These are phyloP conservation scores for Sambucus nigra DNA, from an alignment of 129 eudicot species.

Conservation along the genomic window DNA sequence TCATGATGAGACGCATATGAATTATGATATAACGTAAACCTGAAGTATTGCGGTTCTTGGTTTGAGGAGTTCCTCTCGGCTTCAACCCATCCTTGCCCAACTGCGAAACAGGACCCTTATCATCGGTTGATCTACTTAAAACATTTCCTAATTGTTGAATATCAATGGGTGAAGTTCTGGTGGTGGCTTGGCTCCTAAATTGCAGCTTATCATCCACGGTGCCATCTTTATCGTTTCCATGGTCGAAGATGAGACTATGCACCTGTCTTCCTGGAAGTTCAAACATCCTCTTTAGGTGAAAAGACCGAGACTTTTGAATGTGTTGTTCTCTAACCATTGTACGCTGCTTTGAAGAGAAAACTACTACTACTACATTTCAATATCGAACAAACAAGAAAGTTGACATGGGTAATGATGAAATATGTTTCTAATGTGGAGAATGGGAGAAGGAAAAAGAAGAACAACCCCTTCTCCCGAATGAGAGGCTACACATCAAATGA, in stretches of 20 bases:
- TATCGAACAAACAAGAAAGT: background rate
- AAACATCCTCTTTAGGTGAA: constrained; percentile 25
- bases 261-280: constrained; percentile 15
- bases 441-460: constrained; percentile 8
- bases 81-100: constrained; percentile 9
- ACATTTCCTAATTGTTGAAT: constrained; percentile 9
- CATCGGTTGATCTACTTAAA: background rate
- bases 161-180: constrained; percentile 1
- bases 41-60: background rate
- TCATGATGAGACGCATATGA: too few relatives aligned
- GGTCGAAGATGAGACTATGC: background rate
- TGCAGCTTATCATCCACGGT: constrained; percentile 10
- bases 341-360: background rate
- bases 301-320: constrained; percentile 21
- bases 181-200: constrained; percentile 10
- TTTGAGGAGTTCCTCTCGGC: too few relatives aligned
- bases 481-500: constrained; percentile 15
- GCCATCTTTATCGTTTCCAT: background rate
- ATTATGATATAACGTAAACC: background rate
- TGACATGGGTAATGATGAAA: background rate
- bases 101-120: constrained; percentile 6
- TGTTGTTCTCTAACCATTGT: constrained; percentile 25
- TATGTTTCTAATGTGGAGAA: background rate
- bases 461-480: constrained; percentile 9
- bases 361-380: background rate